Evolutionary conservation across 2,329 filamentous ascomycete species (phyloP).

Genomic region (Colletotrichum sp.): DNA sequence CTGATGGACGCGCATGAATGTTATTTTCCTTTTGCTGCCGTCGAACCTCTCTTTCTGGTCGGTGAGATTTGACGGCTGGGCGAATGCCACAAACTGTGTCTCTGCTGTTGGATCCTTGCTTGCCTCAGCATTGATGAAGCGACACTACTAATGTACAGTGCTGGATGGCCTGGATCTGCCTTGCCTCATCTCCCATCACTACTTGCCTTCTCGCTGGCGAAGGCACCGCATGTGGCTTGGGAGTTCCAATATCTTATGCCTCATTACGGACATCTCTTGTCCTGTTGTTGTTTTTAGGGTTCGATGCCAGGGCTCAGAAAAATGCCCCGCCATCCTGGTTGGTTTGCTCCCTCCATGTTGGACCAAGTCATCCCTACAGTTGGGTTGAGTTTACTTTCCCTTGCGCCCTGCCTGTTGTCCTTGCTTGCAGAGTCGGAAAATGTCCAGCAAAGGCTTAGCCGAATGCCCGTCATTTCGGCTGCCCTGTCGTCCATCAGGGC

Average conservation of each 20-base stretch:
- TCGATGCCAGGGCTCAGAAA: background rate
- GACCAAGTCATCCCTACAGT: background rate
- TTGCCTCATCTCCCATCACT: background rate
- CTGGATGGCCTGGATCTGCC: background rate
- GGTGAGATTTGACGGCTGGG: background rate
- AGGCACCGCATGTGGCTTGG: background rate
- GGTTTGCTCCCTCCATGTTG: background rate
- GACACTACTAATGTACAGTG: background rate
- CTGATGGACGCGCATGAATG: background rate
- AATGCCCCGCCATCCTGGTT: background rate
- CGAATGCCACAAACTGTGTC: background rate
- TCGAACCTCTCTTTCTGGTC: background rate
- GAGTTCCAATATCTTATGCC: background rate
- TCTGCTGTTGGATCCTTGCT: background rate
- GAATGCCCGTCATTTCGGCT: background rate
- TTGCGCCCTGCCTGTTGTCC: background rate
- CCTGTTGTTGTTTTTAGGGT: background rate
- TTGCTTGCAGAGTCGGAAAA: background rate
- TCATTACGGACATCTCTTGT: background rate
- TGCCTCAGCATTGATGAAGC: background rate
- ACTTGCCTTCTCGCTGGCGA: background rate
- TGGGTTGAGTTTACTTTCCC: background rate
- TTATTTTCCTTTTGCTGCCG: background rate
- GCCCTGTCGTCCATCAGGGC: background rate
- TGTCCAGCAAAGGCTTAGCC: background rate